phyloP scores from a whole-genome alignment of 1,284 basidiomycete genomes.

The Apiotrichum porosum region DNA sequence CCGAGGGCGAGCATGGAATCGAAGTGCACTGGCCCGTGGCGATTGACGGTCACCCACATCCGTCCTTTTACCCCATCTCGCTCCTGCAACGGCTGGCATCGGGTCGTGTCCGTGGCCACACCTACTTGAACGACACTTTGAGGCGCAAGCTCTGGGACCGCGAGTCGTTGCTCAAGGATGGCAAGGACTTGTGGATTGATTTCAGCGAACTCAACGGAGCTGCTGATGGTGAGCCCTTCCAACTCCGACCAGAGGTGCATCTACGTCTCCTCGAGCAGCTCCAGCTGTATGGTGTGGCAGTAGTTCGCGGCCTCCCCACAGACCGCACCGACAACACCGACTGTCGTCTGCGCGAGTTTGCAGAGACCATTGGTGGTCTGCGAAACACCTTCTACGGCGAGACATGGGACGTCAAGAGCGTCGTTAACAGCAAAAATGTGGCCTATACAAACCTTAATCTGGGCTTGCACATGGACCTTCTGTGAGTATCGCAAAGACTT shows the following conservation, averaged over 20 bases:
- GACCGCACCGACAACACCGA: slow-evolving; percentile 54
- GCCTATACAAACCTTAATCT: slow-evolving; percentile 90
- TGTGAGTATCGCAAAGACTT: slow-evolving; percentile 67
- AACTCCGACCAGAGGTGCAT: slow-evolving; percentile 12
- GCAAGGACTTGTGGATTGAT: slow-evolving; percentile 4
- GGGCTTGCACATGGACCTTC: slow-evolving; percentile 85
- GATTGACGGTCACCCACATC: slow-evolving; percentile 5
- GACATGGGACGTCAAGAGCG: slow-evolving; percentile 82
- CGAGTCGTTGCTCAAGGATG: background rate
- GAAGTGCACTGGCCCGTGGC: slow-evolving; percentile 9
- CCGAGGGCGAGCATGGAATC: slow-evolving; percentile 4
- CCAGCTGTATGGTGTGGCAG: slow-evolving; percentile 53
- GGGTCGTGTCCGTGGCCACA: slow-evolving; percentile 6
- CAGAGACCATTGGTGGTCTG: slow-evolving; percentile 65
- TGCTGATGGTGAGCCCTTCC: background rate
- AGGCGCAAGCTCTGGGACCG: slow-evolving; percentile 11
- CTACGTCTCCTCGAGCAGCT: slow-evolving; percentile 41
- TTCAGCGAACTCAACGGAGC: slow-evolving; percentile 12
- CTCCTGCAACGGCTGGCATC: slow-evolving; percentile 10
- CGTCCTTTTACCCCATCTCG: slow-evolving; percentile 13
- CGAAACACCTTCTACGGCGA: slow-evolving; percentile 86
- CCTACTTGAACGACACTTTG: slow-evolving; percentile 11
- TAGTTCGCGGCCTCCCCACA: slow-evolving; percentile 58
- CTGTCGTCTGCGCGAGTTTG: slow-evolving; percentile 66
- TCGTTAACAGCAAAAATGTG: slow-evolving; percentile 71